These are phyloP conservation scores for Agaricus blazei DNA, from an alignment of 768 basidiomycete species.

Conservation along the genomic window DNA sequence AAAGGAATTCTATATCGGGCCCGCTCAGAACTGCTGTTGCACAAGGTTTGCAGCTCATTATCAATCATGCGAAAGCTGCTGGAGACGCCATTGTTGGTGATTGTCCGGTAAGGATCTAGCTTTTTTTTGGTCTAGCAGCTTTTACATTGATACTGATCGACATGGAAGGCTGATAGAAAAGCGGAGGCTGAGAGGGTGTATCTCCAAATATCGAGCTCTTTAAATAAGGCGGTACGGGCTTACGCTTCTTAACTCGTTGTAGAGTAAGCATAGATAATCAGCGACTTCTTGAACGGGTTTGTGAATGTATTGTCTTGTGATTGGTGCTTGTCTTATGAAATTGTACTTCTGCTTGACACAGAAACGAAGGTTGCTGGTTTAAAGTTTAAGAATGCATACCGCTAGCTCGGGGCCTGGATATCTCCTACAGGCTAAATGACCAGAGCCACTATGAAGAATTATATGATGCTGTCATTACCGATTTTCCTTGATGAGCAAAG, in stretches of 20 bases:
- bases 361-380: too few species aligned
- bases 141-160: background rate
- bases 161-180: conserved; percentile 1
- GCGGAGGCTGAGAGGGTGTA: background rate
- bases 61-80: background rate
- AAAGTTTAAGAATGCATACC: too few species aligned
- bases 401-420: too few species aligned
- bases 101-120: background rate
- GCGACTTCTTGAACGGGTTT: too few species aligned
- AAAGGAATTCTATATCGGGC: background rate
- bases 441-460: too few species aligned
- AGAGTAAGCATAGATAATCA: too few species aligned
- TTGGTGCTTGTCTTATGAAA: too few species aligned
- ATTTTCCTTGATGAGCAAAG: too few species aligned
- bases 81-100: background rate
- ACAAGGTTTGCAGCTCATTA: background rate
- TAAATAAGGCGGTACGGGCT: background rate
- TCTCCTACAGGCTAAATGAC: too few species aligned
- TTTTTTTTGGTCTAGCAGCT: background rate
- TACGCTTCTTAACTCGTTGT: background rate
- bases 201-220: background rate
- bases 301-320: too few species aligned
- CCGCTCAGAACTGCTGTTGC: background rate
- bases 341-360: too few species aligned
- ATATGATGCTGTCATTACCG: too few species aligned